Conservation (phyloP, 2,329 filamentous ascomycete species). For the Ophiostoma triangulosporum region DNA sequence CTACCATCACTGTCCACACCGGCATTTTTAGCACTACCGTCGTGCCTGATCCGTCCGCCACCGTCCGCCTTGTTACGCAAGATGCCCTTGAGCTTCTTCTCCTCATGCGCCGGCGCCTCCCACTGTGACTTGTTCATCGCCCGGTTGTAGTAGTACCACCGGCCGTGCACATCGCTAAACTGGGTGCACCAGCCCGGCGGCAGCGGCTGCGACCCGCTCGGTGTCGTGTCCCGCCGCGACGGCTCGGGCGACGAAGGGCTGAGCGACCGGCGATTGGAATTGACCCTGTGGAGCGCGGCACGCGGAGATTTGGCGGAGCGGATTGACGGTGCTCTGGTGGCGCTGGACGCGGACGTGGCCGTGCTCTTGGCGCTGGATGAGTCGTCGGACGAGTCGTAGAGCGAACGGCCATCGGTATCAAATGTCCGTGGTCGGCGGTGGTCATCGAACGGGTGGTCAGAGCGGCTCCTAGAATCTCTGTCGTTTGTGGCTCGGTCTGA, state of each 20-base stretch:
- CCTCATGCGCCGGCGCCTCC: slow-evolving; percentile 27
- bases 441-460: too few species aligned
- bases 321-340: not conserved
- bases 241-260: not conserved
- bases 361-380: not conserved
- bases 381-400: not conserved
- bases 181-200: slow-evolving; percentile 41
- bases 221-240: slow-evolving; percentile 13
- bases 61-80: not conserved
- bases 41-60: not conserved
- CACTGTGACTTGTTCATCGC: slow-evolving; percentile 43
- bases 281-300: not conserved
- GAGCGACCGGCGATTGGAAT: not conserved
- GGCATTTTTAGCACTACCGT: not conserved
- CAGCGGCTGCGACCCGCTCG: slow-evolving; percentile 28
- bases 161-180: slow-evolving; percentile 39
- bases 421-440: not conserved
- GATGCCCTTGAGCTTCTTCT: not conserved
- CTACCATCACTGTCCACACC: not conserved
- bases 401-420: not conserved
- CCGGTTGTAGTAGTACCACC: slow-evolving; percentile 45
- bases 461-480: too few species aligned
- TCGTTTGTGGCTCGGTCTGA: too few species aligned
- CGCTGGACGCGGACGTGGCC: not conserved
- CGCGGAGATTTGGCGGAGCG: not conserved